phyloP scores from a whole-genome alignment of 2,329 filamentous ascomycete genomes.

The Dactylella cylindrospora region DNA sequence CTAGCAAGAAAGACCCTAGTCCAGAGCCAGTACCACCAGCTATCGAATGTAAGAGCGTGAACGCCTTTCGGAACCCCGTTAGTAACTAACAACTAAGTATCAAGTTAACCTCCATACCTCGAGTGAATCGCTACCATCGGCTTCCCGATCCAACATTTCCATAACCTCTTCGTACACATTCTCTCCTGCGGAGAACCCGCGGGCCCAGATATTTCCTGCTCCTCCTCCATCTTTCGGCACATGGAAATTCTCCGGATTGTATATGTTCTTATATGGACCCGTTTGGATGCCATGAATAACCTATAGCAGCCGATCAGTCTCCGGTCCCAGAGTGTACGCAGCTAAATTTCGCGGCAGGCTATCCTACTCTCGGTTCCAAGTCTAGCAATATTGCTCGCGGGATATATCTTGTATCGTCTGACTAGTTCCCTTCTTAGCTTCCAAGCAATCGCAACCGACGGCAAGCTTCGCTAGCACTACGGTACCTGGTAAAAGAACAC shows the following conservation, averaged over 20 bases:
- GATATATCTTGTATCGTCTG: constrained; percentile 97
- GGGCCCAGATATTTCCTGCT: constrained; percentile 97
- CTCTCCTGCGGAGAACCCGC: constrained; percentile 91
- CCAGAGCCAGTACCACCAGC: constrained; percentile 95
- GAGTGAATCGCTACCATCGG: constrained; percentile 94
- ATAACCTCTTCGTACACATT: constrained; percentile 84
- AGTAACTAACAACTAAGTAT: constrained; percentile 5
- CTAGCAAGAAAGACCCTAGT: constrained; percentile 90
- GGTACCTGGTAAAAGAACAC: constrained; percentile 92
- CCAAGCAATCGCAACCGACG: not conserved
- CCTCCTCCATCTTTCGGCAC: constrained; percentile 90
- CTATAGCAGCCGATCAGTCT: no score
- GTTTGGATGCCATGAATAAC: constrained; percentile 91
- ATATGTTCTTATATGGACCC: constrained; percentile 95
- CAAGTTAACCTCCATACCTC: constrained; percentile 61
- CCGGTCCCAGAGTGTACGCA: no score
- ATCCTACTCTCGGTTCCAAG: constrained; percentile 76
- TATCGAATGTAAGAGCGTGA: constrained; percentile 98
- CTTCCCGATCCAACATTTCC: constrained; percentile 99
- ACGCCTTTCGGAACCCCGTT: constrained; percentile 61
- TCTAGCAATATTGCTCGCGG: constrained; percentile 93
- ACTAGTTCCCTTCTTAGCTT: constrained; percentile 57
- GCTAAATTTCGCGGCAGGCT: no score
- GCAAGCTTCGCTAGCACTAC: constrained; percentile 12
- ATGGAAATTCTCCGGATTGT: constrained; percentile 99